phyloP scores from a whole-genome alignment of 2,329 filamentous ascomycete genomes.

The Calonectria leucothoes region DNA sequence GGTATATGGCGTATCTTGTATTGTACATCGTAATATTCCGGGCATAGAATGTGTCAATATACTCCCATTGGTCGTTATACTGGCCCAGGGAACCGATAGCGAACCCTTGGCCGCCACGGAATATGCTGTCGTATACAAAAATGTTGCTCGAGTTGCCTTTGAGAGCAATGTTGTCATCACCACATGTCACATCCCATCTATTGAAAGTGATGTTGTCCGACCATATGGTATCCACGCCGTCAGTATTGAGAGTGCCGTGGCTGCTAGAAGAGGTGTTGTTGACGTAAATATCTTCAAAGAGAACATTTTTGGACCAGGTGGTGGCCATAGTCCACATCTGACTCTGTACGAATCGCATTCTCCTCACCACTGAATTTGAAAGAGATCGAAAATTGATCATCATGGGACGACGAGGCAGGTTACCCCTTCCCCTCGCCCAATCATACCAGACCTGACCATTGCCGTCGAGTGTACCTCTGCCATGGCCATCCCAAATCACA shows the following conservation, averaged over 20 bases:
- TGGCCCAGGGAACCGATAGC: slow-evolving; percentile 69
- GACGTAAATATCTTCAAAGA: slow-evolving; percentile 63
- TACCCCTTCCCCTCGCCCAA: slow-evolving; percentile 56
- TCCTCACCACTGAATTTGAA: slow-evolving; percentile 59
- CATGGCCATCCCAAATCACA: slow-evolving; percentile 61
- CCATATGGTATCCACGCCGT: slow-evolving; percentile 63
- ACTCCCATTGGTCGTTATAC: slow-evolving; percentile 60
- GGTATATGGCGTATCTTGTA: slow-evolving; percentile 61
- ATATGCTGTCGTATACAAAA: slow-evolving; percentile 58
- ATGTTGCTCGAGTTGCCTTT: slow-evolving; percentile 70
- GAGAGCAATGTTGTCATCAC: slow-evolving; percentile 56
- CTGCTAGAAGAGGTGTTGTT: slow-evolving; percentile 57
- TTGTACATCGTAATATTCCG: slow-evolving; percentile 59
- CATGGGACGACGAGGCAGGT: slow-evolving; percentile 62
- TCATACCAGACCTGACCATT: slow-evolving; percentile 72
- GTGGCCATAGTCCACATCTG: slow-evolving; percentile 72
- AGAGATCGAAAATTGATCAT: slow-evolving; percentile 59
- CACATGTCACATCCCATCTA: slow-evolving; percentile 55
- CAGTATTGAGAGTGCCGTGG: slow-evolving; percentile 52
- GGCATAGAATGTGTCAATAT: slow-evolving; percentile 60
- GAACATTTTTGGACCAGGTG: slow-evolving; percentile 57
- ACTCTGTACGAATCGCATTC: slow-evolving; percentile 64
- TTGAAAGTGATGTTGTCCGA: slow-evolving; percentile 63
- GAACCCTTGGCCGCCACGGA: slow-evolving; percentile 63
- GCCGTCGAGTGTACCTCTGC: slow-evolving; percentile 65